Evolutionary conservation across 1,284 basidiomycete genomes (phyloP), one percentile per base, ranked within the genome.

Genomic region (Apiotrichum siamense): DNA sequence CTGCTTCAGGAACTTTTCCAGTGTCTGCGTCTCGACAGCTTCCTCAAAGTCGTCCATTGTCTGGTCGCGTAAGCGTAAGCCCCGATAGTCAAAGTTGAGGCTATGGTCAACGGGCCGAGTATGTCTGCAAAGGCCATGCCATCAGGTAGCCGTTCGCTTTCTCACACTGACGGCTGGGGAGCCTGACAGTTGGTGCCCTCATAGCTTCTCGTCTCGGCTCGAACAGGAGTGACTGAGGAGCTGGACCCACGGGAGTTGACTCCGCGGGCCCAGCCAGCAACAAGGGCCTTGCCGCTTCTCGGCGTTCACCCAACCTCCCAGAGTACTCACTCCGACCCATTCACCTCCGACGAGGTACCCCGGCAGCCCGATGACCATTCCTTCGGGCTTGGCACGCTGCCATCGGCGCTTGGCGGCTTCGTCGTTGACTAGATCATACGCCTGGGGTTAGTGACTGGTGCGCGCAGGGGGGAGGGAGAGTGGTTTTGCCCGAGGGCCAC

Each of bases 41-140:
- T 73, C 58, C 55, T 73, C 70, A 39, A 71, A 73, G 38, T 73
- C 70, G 21, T 73, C 70, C 68, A 73, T 73, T 3, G 66, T 70
- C 70, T 71, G 45, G n/a, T n/a, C n/a, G n/a, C n/a, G n/a, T n/a
- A n/a, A n/a, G n/a, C n/a, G n/a, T n/a, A n/a, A n/a, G n/a, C n/a
- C n/a, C n/a, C n/a, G n/a, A n/a, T n/a, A n/a, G n/a, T n/a, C n/a
- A n/a, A n/a, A n/a, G n/a, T n/a, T n/a, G n/a, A n/a, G n/a, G n/a
- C n/a, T n/a, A n/a, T n/a, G n/a, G n/a, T n/a, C n/a, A n/a, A n/a
- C n/a, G n/a, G n/a, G n/a, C n/a, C n/a, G n/a, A n/a, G n/a, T n/a
- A n/a, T n/a, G n/a, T n/a, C n/a, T n/a, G n/a, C n/a, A n/a, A n/a
- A n/a, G n/a, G n/a, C n/a, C n/a, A n/a, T n/a, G n/a, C n/a, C n/a